A percentile compares a stretch with the other conserved stretches of the same genome.
Evolutionary conservation across 2,329 filamentous ascomycete species (phyloP).

Genomic region (Metarhizium robertsii): DNA sequence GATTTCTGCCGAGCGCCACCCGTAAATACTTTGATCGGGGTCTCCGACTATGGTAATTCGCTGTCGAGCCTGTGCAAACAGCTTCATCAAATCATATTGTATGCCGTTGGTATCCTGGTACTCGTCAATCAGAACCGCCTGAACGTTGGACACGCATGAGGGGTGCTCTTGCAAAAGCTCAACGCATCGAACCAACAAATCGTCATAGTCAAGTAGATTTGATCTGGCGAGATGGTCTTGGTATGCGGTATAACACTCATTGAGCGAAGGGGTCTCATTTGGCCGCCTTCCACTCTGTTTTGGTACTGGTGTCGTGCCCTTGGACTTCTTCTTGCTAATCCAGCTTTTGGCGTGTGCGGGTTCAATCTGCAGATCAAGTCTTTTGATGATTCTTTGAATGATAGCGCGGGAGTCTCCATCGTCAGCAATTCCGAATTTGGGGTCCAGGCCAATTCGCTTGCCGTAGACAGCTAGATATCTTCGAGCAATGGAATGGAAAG

Average conservation of each 20-base stretch:
- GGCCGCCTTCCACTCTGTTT: slow-evolving; percentile 25
- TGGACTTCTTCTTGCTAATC: slow-evolving; percentile 62
- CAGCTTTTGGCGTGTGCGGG: slow-evolving; percentile 60
- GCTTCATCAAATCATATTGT: slow-evolving; percentile 88
- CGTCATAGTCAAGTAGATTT: slow-evolving; percentile 89
- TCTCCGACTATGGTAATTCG: slow-evolving; percentile 94
- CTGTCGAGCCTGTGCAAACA: slow-evolving; percentile 64
- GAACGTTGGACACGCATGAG: slow-evolving; percentile 77
- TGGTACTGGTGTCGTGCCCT: slow-evolving; percentile 37
- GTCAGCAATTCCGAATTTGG: slow-evolving; percentile 87
- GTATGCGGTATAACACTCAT: slow-evolving; percentile 64
- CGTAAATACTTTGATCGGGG: slow-evolving; percentile 96
- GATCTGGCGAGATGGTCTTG: slow-evolving; percentile 64
- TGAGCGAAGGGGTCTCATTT: slow-evolving; percentile 47
- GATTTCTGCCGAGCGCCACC: slow-evolving; percentile 88
- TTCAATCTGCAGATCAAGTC: slow-evolving; percentile 59
- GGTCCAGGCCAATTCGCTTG: slow-evolving; percentile 68
- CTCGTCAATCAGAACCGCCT: slow-evolving; percentile 89
- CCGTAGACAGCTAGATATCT: slow-evolving; percentile 81
- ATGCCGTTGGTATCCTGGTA: slow-evolving; percentile 96
- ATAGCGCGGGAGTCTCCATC: slow-evolving; percentile 71
- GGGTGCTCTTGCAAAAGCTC: slow-evolving; percentile 67
- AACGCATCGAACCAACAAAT: slow-evolving; percentile 75
- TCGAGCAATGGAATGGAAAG: slow-evolving; percentile 87
- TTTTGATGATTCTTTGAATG: slow-evolving; percentile 72